These are phyloP conservation scores for Saturnispora zaruensis DNA, from an alignment of 805 yeast genomes.

Conservation along the genomic window DNA sequence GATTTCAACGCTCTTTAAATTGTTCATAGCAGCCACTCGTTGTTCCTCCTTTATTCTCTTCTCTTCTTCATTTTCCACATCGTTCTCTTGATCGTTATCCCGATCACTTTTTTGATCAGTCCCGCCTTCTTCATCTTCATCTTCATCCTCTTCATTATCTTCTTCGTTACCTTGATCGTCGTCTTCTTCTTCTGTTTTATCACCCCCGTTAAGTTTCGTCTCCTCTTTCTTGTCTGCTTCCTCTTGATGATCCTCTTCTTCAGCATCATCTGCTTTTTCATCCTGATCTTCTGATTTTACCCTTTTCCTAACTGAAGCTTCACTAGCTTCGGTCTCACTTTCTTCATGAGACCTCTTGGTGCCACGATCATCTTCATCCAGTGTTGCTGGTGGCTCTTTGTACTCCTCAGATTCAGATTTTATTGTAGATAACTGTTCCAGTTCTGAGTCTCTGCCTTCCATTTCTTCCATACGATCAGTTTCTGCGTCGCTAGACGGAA, in stretches of 20 bases:
- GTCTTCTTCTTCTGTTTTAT: conserved; percentile 8
- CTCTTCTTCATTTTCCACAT: conserved; percentile 13
- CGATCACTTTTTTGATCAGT: conserved; percentile 22
- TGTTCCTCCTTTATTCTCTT: conserved; percentile 25
- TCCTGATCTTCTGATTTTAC: conserved; percentile 11
- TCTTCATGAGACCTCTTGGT: conserved; percentile 3
- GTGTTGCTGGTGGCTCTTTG: not conserved
- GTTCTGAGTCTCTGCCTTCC: conserved; percentile 45
- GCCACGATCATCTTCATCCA: not conserved
- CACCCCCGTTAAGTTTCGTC: not conserved
- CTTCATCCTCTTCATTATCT: conserved; percentile 20
- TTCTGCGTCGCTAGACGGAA: conserved; percentile 69
- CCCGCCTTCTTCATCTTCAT: conserved; percentile 13
- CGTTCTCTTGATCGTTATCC: conserved; percentile 18
- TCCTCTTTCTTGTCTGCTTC: conserved; percentile 17
- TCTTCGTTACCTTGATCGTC: conserved; percentile 13
- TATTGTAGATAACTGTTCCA: conserved; percentile 26
- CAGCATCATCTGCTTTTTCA: conserved; percentile 13
- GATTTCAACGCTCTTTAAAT: conserved; percentile 71
- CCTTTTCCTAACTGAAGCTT: not conserved
- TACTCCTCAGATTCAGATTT: conserved; percentile 1
- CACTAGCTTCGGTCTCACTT: not conserved
- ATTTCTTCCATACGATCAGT: conserved; percentile 71
- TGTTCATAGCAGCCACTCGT: conserved; percentile 58
- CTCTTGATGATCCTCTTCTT: conserved; percentile 15